Evolutionary conservation across 2,329 filamentous ascomycete species (phyloP), one percentile per base, ranked within the genome.

Genomic region (Juglanconis oblonga): DNA sequence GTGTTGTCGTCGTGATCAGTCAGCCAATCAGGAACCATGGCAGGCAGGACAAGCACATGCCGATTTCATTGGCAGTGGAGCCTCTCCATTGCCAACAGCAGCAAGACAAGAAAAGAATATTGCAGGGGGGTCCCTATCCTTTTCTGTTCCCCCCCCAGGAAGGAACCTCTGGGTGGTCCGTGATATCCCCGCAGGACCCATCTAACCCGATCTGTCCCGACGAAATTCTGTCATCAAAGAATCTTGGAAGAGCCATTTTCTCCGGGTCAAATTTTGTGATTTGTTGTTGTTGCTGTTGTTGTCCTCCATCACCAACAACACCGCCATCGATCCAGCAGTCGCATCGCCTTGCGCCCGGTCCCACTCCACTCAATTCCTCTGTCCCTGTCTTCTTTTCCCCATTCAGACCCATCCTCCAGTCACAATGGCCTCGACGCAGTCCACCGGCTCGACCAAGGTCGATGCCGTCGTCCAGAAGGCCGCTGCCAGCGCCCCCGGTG

Each of bases 371-470:
- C 68, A 67, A 67, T 67, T 70, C 68, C 64, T 54, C 66, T 52
- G 35, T 52, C 51, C 42, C 64, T 64, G 67, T 66, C 59, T 66
- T 59, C 59, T 64, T 59, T 38, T 61, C 56, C 57, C 61, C 65
- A 45, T 52, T 54, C 52, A 48, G 10, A 50, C 48, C 58, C 57
- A 58, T 52, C 56, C 60, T 57, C 61, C 52, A 64, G 57, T 70
- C 72, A 73, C 73, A 77, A 81, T 81, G 79, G 74, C 79, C 65
- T 68, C 69, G 64, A 61, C 69, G 47, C 67, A 67, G 59, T 70
- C 72, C 61, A 75, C 74, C 66, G 72, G 70, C 70, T 76, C 74
- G 70, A 67, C 73, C 70, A 77, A 79, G 75, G 72, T 78, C 73
- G 74, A 79, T 60, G 74, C 76, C 68, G 71, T 76, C 68, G 72